These are phyloP conservation scores for Rhamnella rubrinervis DNA, from an alignment of 331 rosid genomes.

Conservation along the genomic window DNA sequence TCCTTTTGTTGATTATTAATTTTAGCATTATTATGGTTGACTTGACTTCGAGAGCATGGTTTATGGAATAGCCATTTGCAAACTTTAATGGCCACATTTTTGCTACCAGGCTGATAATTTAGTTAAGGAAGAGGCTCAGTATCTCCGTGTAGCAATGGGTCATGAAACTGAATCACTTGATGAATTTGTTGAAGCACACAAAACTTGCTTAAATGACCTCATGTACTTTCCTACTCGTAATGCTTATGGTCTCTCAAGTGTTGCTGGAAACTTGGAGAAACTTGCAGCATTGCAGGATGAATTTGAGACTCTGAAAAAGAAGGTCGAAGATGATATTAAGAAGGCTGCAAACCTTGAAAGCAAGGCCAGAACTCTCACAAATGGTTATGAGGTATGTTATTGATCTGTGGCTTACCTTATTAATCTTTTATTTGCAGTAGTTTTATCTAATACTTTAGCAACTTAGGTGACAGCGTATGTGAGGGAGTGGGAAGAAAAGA, in stretches of 20 bases:
- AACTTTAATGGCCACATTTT: constrained; percentile 21
- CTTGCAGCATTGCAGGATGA: constrained; percentile 85
- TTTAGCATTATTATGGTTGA: not conserved
- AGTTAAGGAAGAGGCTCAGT: constrained; percentile 67
- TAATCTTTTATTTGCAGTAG: constrained; percentile 1
- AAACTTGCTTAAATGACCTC: constrained; percentile 73
- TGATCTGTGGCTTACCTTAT: constrained; percentile 4
- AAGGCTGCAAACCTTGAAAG: constrained; percentile 73
- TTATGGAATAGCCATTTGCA: constrained; percentile 1
- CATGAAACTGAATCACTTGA: constrained; percentile 75
- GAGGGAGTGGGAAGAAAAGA: not conserved
- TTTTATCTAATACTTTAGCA: not conserved
- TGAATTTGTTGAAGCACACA: constrained; percentile 90
- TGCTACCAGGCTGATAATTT: constrained; percentile 66
- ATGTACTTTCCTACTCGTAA: constrained; percentile 77
- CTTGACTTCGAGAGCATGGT: not conserved
- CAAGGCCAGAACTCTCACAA: constrained; percentile 70
- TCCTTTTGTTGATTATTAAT: not conserved
- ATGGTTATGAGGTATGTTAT: constrained; percentile 83
- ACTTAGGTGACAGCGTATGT: not conserved
- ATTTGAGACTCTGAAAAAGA: constrained; percentile 67
- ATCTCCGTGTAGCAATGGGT: constrained; percentile 81
- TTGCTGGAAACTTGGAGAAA: constrained; percentile 86
- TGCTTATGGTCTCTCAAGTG: constrained; percentile 84
- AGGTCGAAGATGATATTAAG: constrained; percentile 76